phyloP scores from a whole-genome alignment of 495 filamentous ascomycete species.

The Penicillium steckii region DNA sequence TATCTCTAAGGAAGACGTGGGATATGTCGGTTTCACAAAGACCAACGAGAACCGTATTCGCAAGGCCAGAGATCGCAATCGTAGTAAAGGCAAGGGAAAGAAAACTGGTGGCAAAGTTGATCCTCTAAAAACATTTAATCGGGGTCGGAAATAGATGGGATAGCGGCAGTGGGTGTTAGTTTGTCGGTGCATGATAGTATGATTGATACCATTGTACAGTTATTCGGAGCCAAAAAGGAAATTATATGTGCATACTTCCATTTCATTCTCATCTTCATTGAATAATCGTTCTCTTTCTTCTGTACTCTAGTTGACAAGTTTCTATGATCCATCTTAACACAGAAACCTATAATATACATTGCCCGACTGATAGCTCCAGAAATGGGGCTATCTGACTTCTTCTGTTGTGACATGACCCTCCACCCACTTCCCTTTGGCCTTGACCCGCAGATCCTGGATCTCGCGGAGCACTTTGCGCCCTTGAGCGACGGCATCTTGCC shows the following conservation, averaged over 20 bases:
- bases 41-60: slow-evolving; percentile 69
- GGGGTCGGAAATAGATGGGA: slow-evolving; percentile 28
- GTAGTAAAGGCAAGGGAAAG: slow-evolving; percentile 51
- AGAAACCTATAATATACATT: no score
- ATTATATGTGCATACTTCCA: not conserved
- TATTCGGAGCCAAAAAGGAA: slow-evolving; percentile 14
- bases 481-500: slow-evolving; percentile 16
- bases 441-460: slow-evolving; percentile 27
- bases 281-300: not conserved
- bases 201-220: slow-evolving; percentile 36
- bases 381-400: no score
- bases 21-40: slow-evolving; percentile 77
- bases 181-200: slow-evolving; percentile 11
- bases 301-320: not conserved
- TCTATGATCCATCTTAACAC: not conserved
- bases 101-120: slow-evolving; percentile 62
- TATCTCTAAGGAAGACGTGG: slow-evolving; percentile 57
- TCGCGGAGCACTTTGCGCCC: slow-evolving; percentile 27
- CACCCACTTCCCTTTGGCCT: slow-evolving; percentile 39
- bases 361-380: no score
- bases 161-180: not conserved
- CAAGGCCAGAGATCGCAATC: slow-evolving; percentile 65
- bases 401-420: not conserved
- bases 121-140: slow-evolving; percentile 87
- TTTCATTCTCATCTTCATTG: not conserved